Conservation (phyloP, 805 yeast genomes). For the Metschnikowia henanensis region DNA sequence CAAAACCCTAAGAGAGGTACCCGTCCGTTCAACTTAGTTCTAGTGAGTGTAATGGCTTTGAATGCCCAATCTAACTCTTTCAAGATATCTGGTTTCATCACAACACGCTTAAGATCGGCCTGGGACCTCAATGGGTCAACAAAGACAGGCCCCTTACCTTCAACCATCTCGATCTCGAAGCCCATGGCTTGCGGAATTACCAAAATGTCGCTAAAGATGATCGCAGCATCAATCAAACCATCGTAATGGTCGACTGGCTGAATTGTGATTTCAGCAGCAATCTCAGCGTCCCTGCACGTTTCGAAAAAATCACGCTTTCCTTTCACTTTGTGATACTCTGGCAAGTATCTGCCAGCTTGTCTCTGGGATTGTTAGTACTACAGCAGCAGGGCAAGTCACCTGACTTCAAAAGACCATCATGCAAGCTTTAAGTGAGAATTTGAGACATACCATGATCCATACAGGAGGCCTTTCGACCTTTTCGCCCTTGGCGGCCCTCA, state of each 20-base stretch:
- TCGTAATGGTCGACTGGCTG: constrained; percentile 91
- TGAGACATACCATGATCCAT: constrained; percentile 78
- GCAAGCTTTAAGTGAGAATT: neutral
- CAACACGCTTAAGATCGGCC: constrained; percentile 59
- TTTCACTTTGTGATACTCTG: constrained; percentile 90
- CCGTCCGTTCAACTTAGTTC: constrained; percentile 81
- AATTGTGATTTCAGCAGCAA: constrained; percentile 90
- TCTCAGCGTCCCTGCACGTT: constrained; percentile 92
- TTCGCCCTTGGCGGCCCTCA: constrained; percentile 91
- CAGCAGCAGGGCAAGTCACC: neutral
- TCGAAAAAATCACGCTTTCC: constrained; percentile 87
- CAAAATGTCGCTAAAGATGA: constrained; percentile 91
- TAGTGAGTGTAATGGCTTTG: constrained; percentile 88
- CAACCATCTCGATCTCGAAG: constrained; percentile 89
- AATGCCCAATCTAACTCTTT: constrained; percentile 92
- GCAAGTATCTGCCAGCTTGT: constrained; percentile 94
- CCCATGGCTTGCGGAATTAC: constrained; percentile 99
- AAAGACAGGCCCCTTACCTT: constrained; percentile 92
- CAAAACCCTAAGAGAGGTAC: constrained; percentile 95
- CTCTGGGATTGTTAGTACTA: constrained; percentile 41
- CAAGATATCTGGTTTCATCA: constrained; percentile 65
- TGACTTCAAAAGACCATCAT: neutral
- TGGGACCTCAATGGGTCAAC: constrained; percentile 82
- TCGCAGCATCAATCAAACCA: constrained; percentile 94
- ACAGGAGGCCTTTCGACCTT: constrained; percentile 95